Percentiles rank a stretch among this genome's conserved stretches.
Conservation (phyloP, 2,329 filamentous ascomycete genomes). For the Talaromyces sp. region DNA sequence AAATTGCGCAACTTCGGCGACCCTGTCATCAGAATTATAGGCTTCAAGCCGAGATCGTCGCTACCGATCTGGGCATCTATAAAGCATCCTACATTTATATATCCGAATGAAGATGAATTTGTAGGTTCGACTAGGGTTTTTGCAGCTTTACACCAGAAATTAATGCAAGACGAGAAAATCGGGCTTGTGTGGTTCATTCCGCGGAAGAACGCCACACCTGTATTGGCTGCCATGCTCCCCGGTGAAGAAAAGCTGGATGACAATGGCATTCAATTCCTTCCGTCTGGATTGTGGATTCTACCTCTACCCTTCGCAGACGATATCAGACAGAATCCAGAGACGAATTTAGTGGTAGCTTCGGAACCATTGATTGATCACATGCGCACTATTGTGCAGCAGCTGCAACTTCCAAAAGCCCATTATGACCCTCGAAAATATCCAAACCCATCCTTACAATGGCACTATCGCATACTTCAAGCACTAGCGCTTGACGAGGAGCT, state of each 20-base stretch:
- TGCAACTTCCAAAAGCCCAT: slow-evolving; percentile 78
- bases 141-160: slow-evolving; percentile 81
- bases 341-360: slow-evolving; percentile 56
- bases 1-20: slow-evolving; percentile 74
- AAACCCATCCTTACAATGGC: slow-evolving; percentile 92
- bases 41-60: slow-evolving; percentile 77
- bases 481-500: slow-evolving; percentile 89
- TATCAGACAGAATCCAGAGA: slow-evolving; percentile 68
- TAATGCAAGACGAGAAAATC: slow-evolving; percentile 73
- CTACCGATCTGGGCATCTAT: slow-evolving; percentile 80
- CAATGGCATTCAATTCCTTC: slow-evolving; percentile 64
- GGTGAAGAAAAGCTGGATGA: slow-evolving; percentile 65
- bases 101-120: slow-evolving; percentile 84
- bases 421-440: slow-evolving; percentile 87
- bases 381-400: slow-evolving; percentile 75
- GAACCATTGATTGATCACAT: slow-evolving; percentile 74
- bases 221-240: slow-evolving; percentile 76
- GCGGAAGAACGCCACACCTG: slow-evolving; percentile 72
- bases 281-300: slow-evolving; percentile 83
- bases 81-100: slow-evolving; percentile 86
- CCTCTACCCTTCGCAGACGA: slow-evolving; percentile 89
- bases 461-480: slow-evolving; percentile 89
- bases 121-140: slow-evolving; percentile 92
- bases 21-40: slow-evolving; percentile 80
- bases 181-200: slow-evolving; percentile 87